A percentile compares a stretch with the other conserved stretches of the same genome.
Evolutionary conservation across 179 eudicot species (phyloP).

Genomic region (Heliamphora pulchella): DNA sequence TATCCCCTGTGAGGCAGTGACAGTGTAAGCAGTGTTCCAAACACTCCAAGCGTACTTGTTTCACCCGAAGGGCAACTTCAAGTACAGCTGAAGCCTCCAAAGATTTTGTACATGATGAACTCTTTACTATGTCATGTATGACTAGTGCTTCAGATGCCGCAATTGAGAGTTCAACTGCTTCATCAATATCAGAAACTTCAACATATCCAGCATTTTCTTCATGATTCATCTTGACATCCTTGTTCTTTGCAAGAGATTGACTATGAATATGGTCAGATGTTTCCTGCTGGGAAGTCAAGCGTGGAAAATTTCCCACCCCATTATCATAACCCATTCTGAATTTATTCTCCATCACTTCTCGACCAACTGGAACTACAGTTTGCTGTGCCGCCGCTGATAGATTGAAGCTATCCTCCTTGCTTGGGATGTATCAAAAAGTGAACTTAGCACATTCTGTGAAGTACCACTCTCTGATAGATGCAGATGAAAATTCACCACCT

Average conservation of each 20-base stretch:
- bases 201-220: slow-evolving; percentile 21
- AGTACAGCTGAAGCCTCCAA: slow-evolving; percentile 48
- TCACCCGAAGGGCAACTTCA: slow-evolving; percentile 72
- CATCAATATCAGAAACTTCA: slow-evolving; percentile 31
- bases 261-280: slow-evolving; percentile 12
- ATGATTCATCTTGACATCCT: slow-evolving; percentile 18
- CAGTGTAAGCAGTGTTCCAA: slow-evolving; percentile 13
- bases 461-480: slow-evolving; percentile 46
- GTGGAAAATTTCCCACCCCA: slow-evolving; percentile 17
- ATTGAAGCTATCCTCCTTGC: slow-evolving; percentile 22
- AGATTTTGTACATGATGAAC: slow-evolving; percentile 29
- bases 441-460: slow-evolving; percentile 32
- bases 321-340: slow-evolving; percentile 22
- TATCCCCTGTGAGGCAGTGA: slow-evolving; percentile 24
- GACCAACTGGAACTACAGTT: slow-evolving; percentile 23
- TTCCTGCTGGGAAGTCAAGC: slow-evolving; percentile 22
- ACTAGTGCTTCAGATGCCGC: slow-evolving; percentile 87
- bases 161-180: slow-evolving; percentile 76
- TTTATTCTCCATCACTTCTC: slow-evolving; percentile 16
- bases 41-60: slow-evolving; percentile 61
- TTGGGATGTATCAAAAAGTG: slow-evolving; percentile 28
- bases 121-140: slow-evolving; percentile 44
- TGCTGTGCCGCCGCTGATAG: slow-evolving; percentile 17
- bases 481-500: slow-evolving; percentile 56
- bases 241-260: slow-evolving; percentile 18